Conservation (phyloP, 2,329 filamentous ascomycete species). For the Aspergillus neotritici region DNA sequence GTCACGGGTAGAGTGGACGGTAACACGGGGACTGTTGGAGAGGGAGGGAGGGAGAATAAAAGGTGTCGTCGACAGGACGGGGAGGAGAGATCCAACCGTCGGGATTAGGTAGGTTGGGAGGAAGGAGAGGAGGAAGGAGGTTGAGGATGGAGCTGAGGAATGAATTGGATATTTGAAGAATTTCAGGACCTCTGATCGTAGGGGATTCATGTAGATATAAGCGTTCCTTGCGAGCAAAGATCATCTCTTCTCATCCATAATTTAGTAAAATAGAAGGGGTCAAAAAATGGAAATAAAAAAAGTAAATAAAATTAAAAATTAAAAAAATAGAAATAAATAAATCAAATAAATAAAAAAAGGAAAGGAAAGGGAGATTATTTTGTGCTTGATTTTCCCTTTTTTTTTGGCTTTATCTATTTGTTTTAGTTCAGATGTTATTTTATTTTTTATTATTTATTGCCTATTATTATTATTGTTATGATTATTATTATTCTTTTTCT, state of each 20-base stretch:
- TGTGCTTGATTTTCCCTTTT: no score
- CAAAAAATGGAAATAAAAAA: slow-evolving; percentile 7
- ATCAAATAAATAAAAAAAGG: slow-evolving; percentile 6
- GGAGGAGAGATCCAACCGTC: neutral
- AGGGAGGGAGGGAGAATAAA: slow-evolving; percentile 12
- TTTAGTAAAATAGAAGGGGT: slow-evolving; percentile 12
- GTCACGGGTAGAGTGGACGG: slow-evolving; percentile 13
- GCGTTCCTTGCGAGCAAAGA: slow-evolving; percentile 6
- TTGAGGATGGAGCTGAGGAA: slow-evolving; percentile 15
- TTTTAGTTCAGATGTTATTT: no score
- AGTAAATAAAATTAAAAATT: slow-evolving; percentile 7
- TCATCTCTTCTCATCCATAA: slow-evolving; percentile 10
- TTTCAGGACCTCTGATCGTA: slow-evolving; percentile 20
- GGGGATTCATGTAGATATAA: slow-evolving; percentile 33
- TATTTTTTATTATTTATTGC: no score
- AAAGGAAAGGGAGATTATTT: slow-evolving; percentile 1
- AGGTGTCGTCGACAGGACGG: slow-evolving; percentile 1
- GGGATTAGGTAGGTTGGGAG: slow-evolving; percentile 6
- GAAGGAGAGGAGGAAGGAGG: slow-evolving; percentile 11
- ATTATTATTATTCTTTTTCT: no score
- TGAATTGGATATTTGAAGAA: slow-evolving; percentile 19
- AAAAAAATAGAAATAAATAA: slow-evolving; percentile 7
- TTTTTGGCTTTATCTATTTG: neutral
- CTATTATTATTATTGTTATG: no score
- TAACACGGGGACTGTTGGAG: slow-evolving; percentile 5